Base-by-base conservation (phyloP, 2,329 filamentous ascomycete genomes). In the Tolypocladium ophioglossoides region DNA sequence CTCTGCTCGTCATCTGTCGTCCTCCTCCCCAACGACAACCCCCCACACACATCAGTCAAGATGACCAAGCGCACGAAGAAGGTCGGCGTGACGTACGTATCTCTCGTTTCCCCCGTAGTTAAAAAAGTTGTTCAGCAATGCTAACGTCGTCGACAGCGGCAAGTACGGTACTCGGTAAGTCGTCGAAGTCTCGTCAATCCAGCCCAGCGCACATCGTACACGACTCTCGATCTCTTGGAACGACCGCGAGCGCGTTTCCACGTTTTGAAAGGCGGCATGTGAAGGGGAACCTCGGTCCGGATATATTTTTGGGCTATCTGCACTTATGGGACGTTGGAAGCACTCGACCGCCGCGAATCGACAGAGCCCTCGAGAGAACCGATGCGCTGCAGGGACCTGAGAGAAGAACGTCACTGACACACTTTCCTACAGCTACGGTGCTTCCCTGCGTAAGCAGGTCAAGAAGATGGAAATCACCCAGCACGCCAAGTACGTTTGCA, bases 401-500 rank as follows among this genome's bases (percentile, higher is more conserved):
- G 34, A 14, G 9, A 22, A 38, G 11, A n/a, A 20, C 46, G 16
- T 30, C 51, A 39, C 51, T 57, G 35, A 55, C 46, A 18, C 27
- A 5, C 12, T 50, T 24, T 18, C 18, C 18, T 59, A 58, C 67
- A 92, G 90, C 84, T 95, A 95, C 79, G 94, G 92, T 91, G 92
- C 94, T 74, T 97, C 94, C 71, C 90, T 97, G 78, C 90, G 91
- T 80, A 97, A 97, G 85, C 91, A 75, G 69, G 72, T 75, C 73
- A 97, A 97, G 90, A 96, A 96, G 89, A 96, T 96, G 87, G 94
- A 97, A 87, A 89, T 97, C 76, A 89, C 89, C 70, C 94, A 97
- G 79, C 94, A 99, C 83, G 90, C 91, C 80, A 87, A 87, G 76
- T 97, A 96, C 73, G 85, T 86, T 73, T 97, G 92, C 86, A 92